These are phyloP conservation scores for Canavalia gladiata DNA, from an alignment of 306 rosid species.

Conservation along the genomic window DNA sequence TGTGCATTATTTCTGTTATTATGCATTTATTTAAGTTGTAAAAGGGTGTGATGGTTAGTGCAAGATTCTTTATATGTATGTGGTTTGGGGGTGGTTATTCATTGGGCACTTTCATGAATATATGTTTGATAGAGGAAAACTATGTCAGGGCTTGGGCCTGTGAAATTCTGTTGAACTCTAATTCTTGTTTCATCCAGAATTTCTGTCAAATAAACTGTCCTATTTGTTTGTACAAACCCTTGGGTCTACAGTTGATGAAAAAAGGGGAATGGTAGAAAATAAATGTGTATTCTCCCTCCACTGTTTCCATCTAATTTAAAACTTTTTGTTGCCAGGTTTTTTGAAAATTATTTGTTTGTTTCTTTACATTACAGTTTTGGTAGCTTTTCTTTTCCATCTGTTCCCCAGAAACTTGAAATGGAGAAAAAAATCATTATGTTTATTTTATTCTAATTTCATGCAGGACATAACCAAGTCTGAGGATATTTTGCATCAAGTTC, in stretches of 20 bases:
- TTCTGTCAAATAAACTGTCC: too few species aligned
- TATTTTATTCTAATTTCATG: slow-evolving; percentile 41
- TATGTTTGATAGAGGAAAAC: too few species aligned
- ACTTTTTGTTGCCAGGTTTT: neutral
- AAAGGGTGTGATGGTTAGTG: too few species aligned
- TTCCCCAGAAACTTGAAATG: neutral
- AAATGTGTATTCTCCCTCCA: neutral
- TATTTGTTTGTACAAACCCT: too few species aligned
- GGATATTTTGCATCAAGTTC: slow-evolving; percentile 50
- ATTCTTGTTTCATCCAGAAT: too few species aligned
- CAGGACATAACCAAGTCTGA: slow-evolving; percentile 61
- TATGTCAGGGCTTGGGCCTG: too few species aligned
- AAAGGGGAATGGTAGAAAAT: neutral
- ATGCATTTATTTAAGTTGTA: too few species aligned
- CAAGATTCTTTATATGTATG: too few species aligned
- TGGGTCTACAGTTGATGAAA: neutral
- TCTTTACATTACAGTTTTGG: neutral
- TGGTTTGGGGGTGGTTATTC: too few species aligned
- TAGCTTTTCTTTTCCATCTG: slow-evolving; percentile 6
- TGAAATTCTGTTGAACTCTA: too few species aligned
- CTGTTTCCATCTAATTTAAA: neutral
- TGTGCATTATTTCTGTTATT: too few species aligned
- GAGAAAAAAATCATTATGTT: neutral
- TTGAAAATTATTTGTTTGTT: neutral
- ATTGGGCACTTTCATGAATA: too few species aligned